These are phyloP conservation scores for Cymbopogon flexuosus DNA, from an alignment of 202 grass and related monocot genomes.

Conservation along the genomic window DNA sequence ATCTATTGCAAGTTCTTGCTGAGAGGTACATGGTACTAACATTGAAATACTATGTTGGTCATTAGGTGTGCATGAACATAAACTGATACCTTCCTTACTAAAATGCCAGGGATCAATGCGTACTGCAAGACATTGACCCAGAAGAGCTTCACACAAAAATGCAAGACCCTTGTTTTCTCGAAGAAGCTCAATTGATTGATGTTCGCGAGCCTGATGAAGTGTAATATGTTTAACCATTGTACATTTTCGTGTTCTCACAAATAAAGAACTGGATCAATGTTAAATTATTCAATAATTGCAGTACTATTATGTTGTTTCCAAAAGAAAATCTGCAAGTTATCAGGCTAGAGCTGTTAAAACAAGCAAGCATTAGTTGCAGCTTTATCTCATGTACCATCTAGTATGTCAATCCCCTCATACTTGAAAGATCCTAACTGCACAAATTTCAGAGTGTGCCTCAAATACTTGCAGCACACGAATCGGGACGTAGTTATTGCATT, in stretches of 20 bases:
- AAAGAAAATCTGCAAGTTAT: background rate
- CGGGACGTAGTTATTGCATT: background rate
- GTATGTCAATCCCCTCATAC: background rate
- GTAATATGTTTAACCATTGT: constrained; percentile 39
- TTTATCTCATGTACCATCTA: background rate
- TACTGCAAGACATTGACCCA: constrained; percentile 77
- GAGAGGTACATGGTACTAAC: constrained; percentile 63
- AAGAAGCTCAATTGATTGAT: constrained; percentile 88
- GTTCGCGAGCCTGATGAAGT: constrained; percentile 96
- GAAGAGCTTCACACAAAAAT: constrained; percentile 80
- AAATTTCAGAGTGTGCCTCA: background rate
- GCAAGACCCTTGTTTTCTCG: constrained; percentile 80
- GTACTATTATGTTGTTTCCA: background rate
- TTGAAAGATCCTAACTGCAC: background rate
- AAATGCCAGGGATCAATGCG: constrained; percentile 68
- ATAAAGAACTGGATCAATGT: background rate
- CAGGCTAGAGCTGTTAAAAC: background rate
- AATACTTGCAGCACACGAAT: background rate
- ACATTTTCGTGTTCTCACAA: background rate
- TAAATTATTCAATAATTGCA: background rate
- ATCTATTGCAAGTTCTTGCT: constrained; percentile 92
- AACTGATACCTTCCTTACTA: constrained; percentile 28
- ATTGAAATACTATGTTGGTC: background rate
- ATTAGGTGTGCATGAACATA: background rate
- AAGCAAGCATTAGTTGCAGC: background rate